phyloP scores from a whole-genome alignment of 352 stramenopile genomes.

The Blastocystis sp. region DNA sequence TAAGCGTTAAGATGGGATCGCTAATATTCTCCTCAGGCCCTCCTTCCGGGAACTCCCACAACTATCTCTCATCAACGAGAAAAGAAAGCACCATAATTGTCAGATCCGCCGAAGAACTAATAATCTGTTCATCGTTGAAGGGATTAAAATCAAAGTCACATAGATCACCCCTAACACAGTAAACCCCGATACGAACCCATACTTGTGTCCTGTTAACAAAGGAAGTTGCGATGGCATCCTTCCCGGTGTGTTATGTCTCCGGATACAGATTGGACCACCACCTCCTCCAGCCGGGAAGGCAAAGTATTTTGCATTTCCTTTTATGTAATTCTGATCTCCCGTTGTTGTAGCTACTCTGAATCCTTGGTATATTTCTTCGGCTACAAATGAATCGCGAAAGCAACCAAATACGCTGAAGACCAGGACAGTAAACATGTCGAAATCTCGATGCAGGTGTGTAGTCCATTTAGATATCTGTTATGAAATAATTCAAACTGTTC shows the following conservation, averaged over 20 bases:
- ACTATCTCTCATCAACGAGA: slow-evolving; percentile 70
- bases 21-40: slow-evolving; percentile 84
- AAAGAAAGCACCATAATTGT: slow-evolving; percentile 22
- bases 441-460: slow-evolving; percentile 59
- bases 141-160: slow-evolving; percentile 99
- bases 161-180: slow-evolving; percentile 69
- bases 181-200: background rate
- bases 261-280: slow-evolving; percentile 70
- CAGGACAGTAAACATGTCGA: slow-evolving; percentile 59
- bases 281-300: slow-evolving; percentile 84
- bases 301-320: slow-evolving; percentile 99
- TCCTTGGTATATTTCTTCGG: slow-evolving; percentile 65
- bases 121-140: slow-evolving; percentile 81
- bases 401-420: slow-evolving; percentile 23
- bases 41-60: slow-evolving; percentile 90
- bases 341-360: slow-evolving; percentile 89
- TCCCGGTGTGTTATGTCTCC: slow-evolving; percentile 63
- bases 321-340: slow-evolving; percentile 99
- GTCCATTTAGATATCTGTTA: slow-evolving; percentile 8
- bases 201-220: slow-evolving; percentile 84
- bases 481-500: background rate
- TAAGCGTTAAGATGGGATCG: slow-evolving; percentile 87
- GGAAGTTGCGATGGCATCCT: slow-evolving; percentile 69
- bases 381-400: background rate
- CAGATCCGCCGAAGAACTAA: slow-evolving; percentile 48